phyloP scores from a whole-genome alignment of 2,329 filamentous ascomycete genomes.

The Rhinocladiella mackenziei region DNA sequence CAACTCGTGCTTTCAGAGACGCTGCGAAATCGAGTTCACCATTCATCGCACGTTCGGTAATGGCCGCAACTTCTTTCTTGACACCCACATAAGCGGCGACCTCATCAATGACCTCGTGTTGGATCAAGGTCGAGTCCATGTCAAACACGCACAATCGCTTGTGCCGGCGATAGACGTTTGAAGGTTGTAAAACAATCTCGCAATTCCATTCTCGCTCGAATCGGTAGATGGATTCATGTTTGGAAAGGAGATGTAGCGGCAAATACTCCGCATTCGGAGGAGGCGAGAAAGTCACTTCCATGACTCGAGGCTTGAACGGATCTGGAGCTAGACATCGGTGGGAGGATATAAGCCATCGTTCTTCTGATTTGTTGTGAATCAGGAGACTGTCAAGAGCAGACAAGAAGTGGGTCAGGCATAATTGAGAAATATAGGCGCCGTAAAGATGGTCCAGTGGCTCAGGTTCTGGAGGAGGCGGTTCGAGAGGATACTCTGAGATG shows the following conservation, averaged over 20 bases:
- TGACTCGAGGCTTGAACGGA: conserved; percentile 43
- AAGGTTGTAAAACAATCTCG: conserved; percentile 72
- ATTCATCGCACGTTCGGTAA: conserved; percentile 91
- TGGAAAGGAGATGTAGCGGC: conserved; percentile 64
- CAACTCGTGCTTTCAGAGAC: conserved; percentile 75
- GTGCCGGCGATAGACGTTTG: conserved; percentile 70
- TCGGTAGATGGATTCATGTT: conserved; percentile 74
- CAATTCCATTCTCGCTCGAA: conserved; percentile 89
- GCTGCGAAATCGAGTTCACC: conserved; percentile 89
- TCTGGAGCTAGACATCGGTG: conserved; percentile 46
- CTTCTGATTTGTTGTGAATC: conserved; percentile 38
- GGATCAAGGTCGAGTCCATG: conserved; percentile 97
- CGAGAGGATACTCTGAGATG: conserved; percentile 51
- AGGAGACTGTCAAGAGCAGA: conserved; percentile 47
- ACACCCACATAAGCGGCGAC: conserved; percentile 80
- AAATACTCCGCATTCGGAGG: conserved; percentile 48
- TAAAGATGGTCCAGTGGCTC: conserved; percentile 55
- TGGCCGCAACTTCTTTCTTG: conserved; percentile 75
- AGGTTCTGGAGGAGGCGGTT: conserved; percentile 52
- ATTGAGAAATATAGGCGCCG: conserved; percentile 51
- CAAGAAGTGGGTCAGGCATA: conserved; percentile 55
- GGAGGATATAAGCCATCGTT: conserved; percentile 44
- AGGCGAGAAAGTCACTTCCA: conserved; percentile 51
- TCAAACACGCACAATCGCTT: conserved; percentile 91
- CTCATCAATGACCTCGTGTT: conserved; percentile 96